phyloP scores from a whole-genome alignment of 768 basidiomycete genomes.

The Tylopilus felleus region DNA sequence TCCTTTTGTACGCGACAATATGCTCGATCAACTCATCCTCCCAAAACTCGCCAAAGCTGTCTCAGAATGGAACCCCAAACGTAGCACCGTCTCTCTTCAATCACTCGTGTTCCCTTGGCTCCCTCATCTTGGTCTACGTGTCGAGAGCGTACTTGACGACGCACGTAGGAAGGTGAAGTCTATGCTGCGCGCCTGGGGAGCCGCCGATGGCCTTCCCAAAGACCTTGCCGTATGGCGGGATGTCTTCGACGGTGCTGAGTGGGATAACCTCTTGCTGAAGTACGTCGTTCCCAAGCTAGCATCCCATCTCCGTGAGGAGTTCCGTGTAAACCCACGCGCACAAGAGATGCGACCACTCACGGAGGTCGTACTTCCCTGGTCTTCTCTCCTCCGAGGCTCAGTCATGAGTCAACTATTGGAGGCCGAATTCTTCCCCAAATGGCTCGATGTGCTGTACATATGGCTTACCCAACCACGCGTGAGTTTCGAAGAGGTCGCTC shows the following conservation, averaged over 20 bases:
- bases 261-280: slow-evolving; percentile 89
- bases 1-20: slow-evolving; percentile 87
- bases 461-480: slow-evolving; percentile 91
- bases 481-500: slow-evolving; percentile 88
- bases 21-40: slow-evolving; percentile 92
- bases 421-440: slow-evolving; percentile 94
- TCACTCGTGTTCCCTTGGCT: slow-evolving; percentile 94
- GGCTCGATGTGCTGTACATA: slow-evolving; percentile 85
- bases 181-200: slow-evolving; percentile 70
- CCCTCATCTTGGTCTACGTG: slow-evolving; percentile 76
- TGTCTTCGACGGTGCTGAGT: slow-evolving; percentile 77
- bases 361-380: slow-evolving; percentile 70
- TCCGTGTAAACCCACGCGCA: slow-evolving; percentile 85
- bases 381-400: slow-evolving; percentile 63
- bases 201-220: slow-evolving; percentile 67
- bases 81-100: slow-evolving; percentile 58
- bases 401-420: slow-evolving; percentile 84
- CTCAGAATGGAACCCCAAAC: slow-evolving; percentile 75
- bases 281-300: slow-evolving; percentile 92
- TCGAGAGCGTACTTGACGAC: slow-evolving; percentile 84
- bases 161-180: slow-evolving; percentile 83
- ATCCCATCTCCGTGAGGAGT: slow-evolving; percentile 73
- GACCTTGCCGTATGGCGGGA: slow-evolving; percentile 82
- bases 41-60: slow-evolving; percentile 89
- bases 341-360: slow-evolving; percentile 86